A percentile compares a stretch with the other conserved stretches of the same genome.
Conservation (phyloP, 23 red algal genomes). For the Gracilaria vermiculophylla region DNA sequence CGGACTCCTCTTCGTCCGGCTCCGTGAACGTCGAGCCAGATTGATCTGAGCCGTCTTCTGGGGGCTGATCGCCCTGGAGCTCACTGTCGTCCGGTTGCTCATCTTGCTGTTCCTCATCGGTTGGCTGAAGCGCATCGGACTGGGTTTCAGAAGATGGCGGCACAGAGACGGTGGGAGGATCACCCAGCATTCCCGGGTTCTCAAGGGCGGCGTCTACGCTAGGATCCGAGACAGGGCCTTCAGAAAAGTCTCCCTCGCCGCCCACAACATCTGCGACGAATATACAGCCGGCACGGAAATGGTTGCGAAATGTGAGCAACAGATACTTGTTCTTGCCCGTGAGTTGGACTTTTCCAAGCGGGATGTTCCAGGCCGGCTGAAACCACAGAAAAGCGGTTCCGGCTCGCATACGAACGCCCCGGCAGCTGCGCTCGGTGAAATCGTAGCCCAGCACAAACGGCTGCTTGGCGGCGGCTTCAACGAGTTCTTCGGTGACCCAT, state of each 20-base stretch:
- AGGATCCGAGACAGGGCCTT: slow-evolving; percentile 19
- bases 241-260: not conserved
- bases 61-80: not conserved
- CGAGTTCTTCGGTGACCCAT: slow-evolving; percentile 15
- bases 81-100: not conserved
- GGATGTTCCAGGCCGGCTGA: slow-evolving; percentile 23
- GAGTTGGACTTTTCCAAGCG: not conserved
- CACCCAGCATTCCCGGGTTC: not conserved
- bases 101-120: not conserved
- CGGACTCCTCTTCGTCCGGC: not conserved
- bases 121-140: not conserved
- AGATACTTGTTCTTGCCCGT: not conserved
- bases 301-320: not conserved
- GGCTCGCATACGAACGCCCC: not conserved
- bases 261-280: slow-evolving; percentile 24
- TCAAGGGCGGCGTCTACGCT: not conserved
- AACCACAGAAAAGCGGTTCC: slow-evolving; percentile 34
- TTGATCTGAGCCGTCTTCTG: not conserved
- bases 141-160: not conserved
- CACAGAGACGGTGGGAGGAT: not conserved
- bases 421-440: slow-evolving; percentile 36
- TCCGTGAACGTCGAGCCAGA: not conserved
- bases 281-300: not conserved
- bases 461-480: not conserved
- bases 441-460: slow-evolving; percentile 23